phyloP scores from a whole-genome alignment of 129 eudicot species.

The Arctium minus region DNA sequence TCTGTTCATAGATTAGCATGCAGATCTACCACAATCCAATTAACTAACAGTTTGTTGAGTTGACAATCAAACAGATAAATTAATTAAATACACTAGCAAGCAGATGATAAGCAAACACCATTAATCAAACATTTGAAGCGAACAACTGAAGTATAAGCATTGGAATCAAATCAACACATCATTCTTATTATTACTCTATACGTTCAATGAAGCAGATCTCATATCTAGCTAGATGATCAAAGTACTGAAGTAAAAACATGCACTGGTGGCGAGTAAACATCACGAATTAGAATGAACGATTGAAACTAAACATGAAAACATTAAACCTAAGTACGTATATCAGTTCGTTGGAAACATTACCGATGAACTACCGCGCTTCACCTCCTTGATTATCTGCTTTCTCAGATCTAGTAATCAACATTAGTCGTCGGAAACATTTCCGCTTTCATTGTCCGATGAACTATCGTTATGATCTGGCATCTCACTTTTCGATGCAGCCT shows the following conservation, averaged over 20 bases:
- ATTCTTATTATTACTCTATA: not conserved
- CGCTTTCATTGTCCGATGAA: not conserved
- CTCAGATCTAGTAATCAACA: no score
- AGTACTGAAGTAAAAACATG: not conserved
- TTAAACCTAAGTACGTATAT: not conserved
- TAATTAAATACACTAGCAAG: not conserved
- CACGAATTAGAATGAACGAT: not conserved
- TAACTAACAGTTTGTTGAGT: not conserved
- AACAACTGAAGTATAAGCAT: not conserved
- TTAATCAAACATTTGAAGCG: not conserved
- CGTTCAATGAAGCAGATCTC: not conserved
- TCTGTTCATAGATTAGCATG: not conserved
- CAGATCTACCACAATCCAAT: not conserved
- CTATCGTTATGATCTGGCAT: no score
- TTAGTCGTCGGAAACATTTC: not conserved
- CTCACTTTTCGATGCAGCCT: no score
- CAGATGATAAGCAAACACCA: no score
- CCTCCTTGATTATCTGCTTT: not conserved
- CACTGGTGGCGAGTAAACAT: not conserved
- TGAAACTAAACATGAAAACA: not conserved
- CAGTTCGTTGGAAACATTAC: not conserved
- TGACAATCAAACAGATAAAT: not conserved
- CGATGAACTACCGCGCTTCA: not conserved
- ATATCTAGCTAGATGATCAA: not conserved
- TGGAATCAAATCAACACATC: not conserved